Evolutionary conservation across 139 green algal species (phyloP), one percentile per base, ranked within the genome.

Genomic region (Edaphochlamys debaryana): DNA sequence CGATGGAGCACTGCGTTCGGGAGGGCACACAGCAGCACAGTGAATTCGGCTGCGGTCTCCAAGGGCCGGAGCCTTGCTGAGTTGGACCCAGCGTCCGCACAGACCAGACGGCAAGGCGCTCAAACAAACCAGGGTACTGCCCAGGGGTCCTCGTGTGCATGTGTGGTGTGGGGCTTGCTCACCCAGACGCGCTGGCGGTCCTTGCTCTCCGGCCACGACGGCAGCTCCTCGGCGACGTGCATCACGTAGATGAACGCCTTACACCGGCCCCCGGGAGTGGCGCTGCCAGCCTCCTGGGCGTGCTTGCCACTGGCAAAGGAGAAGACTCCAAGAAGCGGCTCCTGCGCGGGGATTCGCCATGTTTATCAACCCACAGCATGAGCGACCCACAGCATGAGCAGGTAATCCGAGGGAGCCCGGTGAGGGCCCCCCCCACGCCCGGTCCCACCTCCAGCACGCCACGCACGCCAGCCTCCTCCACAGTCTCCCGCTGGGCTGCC

Each of bases 391-490:
- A 6, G 7, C 15, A 17, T 75, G 64, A 19, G 38, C 4, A 20
- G 4, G 48, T 5, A 36, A 32, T 17, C 1, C 8, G 23, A 15
- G 22, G 8, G 0, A 48, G 64, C 64, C 0, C 4, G 37, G 13
- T 52, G 4, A 22, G 56, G 32, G 19, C 1, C 37, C 38, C 75
- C 45, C 40, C n/a, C 70, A 20, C 52, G n/a, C 15, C 29, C 6
- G 15, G 20, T 58, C 69, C 45, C 70, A 95, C 92, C 91, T 98
- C 93, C 20, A 98, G 80, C 17, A 73, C 60, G 3, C 96, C 96
- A 4, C 92, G 79, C 50, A 99, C 94, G 17, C 96, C 96, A 42
- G 96, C 96, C 85, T 99, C 96, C 82, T 99, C 96, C 60, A 98
- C 85, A 3, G 96, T 98, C 81, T 99, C 96, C 11, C 96, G 82